These are phyloP conservation scores for Hymenoscyphus albidus DNA, from an alignment of 2,329 filamentous ascomycete species.

Conservation along the genomic window DNA sequence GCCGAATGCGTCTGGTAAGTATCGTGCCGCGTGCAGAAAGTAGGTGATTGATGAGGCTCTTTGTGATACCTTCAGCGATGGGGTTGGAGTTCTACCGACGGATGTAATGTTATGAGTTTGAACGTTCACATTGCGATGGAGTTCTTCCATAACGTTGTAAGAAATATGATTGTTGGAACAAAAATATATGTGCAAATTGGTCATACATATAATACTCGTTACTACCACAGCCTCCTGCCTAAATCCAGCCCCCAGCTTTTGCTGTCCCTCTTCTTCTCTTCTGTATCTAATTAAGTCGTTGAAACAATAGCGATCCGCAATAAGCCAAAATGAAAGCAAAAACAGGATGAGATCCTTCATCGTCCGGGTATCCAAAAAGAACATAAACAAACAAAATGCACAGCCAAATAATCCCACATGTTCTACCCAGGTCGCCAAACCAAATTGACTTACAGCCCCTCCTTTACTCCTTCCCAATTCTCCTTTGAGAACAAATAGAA, in stretches of 20 bases:
- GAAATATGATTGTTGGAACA: not conserved
- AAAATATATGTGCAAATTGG: not conserved
- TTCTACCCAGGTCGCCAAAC: not conserved
- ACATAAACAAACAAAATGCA: not conserved
- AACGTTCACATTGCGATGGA: not conserved
- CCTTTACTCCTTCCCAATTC: not conserved
- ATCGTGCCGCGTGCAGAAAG: not conserved
- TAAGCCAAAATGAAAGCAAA: not conserved
- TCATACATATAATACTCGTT: not conserved
- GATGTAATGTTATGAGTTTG: not conserved
- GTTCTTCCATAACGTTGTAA: not conserved
- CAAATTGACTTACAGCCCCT: not conserved
- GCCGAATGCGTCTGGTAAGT: not conserved
- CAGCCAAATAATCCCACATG: not conserved
- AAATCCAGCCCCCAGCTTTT: not conserved
- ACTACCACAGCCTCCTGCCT: not conserved
- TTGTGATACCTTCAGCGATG: not conserved
- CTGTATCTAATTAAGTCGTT: conserved; percentile 1
- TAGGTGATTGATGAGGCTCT: not conserved
- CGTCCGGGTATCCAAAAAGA: not conserved
- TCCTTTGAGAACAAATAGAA: not conserved
- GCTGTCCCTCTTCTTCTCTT: not conserved
- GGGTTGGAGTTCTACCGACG: not conserved
- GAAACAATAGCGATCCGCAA: not conserved
- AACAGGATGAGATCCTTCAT: conserved; percentile 2